Percentiles rank a stretch among this genome's conserved stretches.
These are phyloP conservation scores for Casaregolazyma suthepensis DNA, from an alignment of 1,139 yeast genomes.

Conservation along the genomic window DNA sequence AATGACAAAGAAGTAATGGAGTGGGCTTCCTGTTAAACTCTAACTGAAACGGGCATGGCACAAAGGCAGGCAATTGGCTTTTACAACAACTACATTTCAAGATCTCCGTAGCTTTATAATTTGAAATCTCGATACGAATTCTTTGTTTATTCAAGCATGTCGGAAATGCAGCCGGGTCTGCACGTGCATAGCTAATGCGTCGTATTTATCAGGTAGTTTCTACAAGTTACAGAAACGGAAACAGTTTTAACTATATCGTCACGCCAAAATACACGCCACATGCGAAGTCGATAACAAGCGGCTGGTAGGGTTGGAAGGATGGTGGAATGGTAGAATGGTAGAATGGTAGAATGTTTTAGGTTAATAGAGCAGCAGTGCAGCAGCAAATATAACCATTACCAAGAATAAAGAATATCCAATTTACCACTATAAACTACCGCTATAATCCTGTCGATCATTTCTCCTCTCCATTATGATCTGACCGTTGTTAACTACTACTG, in stretches of 20 bases:
- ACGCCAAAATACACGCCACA: not conserved
- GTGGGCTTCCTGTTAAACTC: not conserved
- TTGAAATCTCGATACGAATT: not conserved
- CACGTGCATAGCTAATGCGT: not conserved
- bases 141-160: not conserved
- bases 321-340: too few species aligned
- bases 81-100: not conserved
- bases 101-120: not conserved
- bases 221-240: not conserved
- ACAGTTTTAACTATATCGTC: not conserved
- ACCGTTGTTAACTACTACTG: not conserved
- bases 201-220: too few species aligned
- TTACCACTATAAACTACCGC: too few species aligned
- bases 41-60: too few species aligned
- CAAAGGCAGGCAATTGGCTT: too few species aligned
- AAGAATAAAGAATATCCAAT: too few species aligned
- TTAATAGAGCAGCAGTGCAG: too few species aligned
- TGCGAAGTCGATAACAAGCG: not conserved
- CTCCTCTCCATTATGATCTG: not conserved
- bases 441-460: too few species aligned
- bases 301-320: too few species aligned
- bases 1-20: not conserved
- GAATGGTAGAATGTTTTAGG: too few species aligned
- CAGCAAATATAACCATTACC: too few species aligned
- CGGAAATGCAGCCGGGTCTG: not conserved